phyloP scores from a whole-genome alignment of 176 grass and related monocot genomes.

The Carex myosuroides region DNA sequence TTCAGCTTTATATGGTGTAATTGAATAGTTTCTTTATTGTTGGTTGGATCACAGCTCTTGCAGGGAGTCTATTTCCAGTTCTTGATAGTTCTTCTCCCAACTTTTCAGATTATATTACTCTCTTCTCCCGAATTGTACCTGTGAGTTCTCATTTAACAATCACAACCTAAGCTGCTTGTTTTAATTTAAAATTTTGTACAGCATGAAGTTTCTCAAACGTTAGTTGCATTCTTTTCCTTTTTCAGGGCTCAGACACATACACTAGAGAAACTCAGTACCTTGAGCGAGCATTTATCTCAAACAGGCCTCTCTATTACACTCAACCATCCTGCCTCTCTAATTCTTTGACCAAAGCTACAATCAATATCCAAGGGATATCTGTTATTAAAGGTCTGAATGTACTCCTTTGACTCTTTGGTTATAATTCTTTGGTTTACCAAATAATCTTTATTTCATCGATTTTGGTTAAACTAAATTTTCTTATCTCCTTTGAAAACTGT shows the following conservation, averaged over 20 bases:
- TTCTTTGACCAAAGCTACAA: constrained; percentile 30
- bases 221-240: neutral
- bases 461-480: neutral
- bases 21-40: neutral
- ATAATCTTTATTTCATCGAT: neutral
- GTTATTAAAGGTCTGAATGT: constrained; percentile 41
- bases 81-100: constrained; percentile 31
- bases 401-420: neutral
- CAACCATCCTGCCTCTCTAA: constrained; percentile 44
- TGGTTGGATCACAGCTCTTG: constrained; percentile 37
- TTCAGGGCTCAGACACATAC: constrained; percentile 53
- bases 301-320: constrained; percentile 44
- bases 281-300: constrained; percentile 57
- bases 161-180: neutral
- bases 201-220: neutral
- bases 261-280: constrained; percentile 42
- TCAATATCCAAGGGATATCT: constrained; percentile 7
- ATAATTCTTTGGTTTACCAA: neutral
- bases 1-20: neutral
- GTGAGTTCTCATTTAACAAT: constrained; percentile 39
- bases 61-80: constrained; percentile 43
- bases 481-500: constrained; percentile 15
- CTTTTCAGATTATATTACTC: constrained; percentile 46
- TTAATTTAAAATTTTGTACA: neutral
- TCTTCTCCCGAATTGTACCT: constrained; percentile 32